Evolutionary conservation across 2,329 filamentous ascomycete genomes (phyloP), one percentile per base, ranked within the genome.

Genomic region (Fusarium zealandicum): DNA sequence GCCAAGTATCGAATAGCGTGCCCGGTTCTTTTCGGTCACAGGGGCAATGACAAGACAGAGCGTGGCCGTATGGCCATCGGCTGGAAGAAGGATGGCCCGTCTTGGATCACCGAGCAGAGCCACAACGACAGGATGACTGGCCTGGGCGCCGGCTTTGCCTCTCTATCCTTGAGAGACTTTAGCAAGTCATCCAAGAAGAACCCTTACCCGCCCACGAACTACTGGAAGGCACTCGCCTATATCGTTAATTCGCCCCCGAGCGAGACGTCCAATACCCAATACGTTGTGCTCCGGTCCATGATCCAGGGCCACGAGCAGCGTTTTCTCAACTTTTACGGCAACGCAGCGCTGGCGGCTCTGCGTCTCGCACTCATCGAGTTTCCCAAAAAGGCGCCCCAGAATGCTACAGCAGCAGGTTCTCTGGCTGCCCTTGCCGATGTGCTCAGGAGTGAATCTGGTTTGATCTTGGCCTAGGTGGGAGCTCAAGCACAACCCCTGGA

Each of bases 91-190:
- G 82, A 85, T 11, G 80, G 77, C 8, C 79, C 81, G 6, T 75
- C 76, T 6, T 93, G 83, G 78, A 79, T 89, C 54, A 76, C 80
- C 2, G 87, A 90, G 65, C 86, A 92, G 70, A 77, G 78, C n/a
- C 92, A 97, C 73, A 84, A 85, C 64, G 89, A 93, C 70, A 85
- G 90, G 54, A 93, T 96, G 88, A 87, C 85, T 4, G 93, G 92
- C 0, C 79, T 97, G 1, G 92, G 87, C 1, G 88, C 90, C 3
- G 93, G 93, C 0, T 99, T 89, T 69, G 90, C 92, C 0, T 86
- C 93, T 1, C 80, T 98, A 31, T 86, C 91, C 1, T 79, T 97
- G 8, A 87, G 93, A 40, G 91, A 96, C 71, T 96, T 96, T 69
- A 84, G 84, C 58, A 88, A 84, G 60, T 84, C 87, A 2, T 78